Base-by-base conservation (phyloP, 2,329 filamentous ascomycete species). In the Colletotrichum sp. region DNA sequence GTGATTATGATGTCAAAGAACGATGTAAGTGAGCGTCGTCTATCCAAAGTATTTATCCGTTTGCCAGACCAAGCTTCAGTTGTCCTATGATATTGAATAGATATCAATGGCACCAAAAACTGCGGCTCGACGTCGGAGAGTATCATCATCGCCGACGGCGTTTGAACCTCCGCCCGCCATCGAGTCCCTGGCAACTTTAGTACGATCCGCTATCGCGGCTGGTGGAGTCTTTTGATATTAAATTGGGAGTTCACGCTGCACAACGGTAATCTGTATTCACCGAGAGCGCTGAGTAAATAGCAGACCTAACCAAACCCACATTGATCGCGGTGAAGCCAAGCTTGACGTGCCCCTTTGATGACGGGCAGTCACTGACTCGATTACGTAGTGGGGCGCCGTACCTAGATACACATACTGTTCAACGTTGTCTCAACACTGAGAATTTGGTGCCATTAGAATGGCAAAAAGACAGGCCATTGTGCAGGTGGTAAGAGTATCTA, bases 21-120 rank as follows among this genome's bases (percentile, higher is more conserved):
- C 8, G 6, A 13, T 13, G 18, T 49, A 13, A 49, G 44, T 52
- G 6, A 8, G 10, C 44, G 10, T 52, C 10, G 10, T 8, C 44
- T 52, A 21, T 39, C 10, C 10, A 3, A 21, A n/a, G 6, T 52
- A 52, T 52, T 52, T 52, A 21, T 21, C 4, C 6, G 5, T 12
- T 52, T 13, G n/a, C 4, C 10, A 13, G 10, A 9, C 44, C n/a
- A 21, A 7, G 44, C 16, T 49, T 44, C 18, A n/a, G 5, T 6
- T 44, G 0, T n/a, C 8, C 0, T n/a, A 3, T 3, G 0, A n/a
- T 44, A 3, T 44, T 6, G 3, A 6, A 44, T 6, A 12, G 44
- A 21, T 21, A 21, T 21, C n/a, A 52, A 21, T 5, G 3, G 10
- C 44, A 49, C 10, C 4, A 21, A 12, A 1, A 13, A 52, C 0